Conservation (phyloP, 2,329 filamentous ascomycete species). For the Rutstroemia sp. region DNA sequence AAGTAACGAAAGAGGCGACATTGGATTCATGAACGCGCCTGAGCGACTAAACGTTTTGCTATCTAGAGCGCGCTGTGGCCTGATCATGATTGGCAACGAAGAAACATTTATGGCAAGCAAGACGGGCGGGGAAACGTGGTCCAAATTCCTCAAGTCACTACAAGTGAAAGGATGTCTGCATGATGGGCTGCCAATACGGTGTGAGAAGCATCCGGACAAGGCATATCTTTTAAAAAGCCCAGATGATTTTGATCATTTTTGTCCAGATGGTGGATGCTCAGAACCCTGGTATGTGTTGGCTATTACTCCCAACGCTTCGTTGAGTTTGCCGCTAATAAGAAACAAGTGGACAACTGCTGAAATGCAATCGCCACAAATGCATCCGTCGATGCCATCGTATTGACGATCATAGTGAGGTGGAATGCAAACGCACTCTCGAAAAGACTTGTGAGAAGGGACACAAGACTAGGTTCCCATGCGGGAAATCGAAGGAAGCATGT, state of each 20-base stretch:
- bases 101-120: constrained; percentile 54
- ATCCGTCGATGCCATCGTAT: constrained; percentile 54
- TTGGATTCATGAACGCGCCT: constrained; percentile 61
- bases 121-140: constrained; percentile 52
- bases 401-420: constrained; percentile 45
- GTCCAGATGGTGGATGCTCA: constrained; percentile 63
- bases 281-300: constrained; percentile 47
- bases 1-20: constrained; percentile 55
- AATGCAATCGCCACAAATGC: constrained; percentile 54
- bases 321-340: constrained; percentile 8
- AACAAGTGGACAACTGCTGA: constrained; percentile 34
- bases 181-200: constrained; percentile 53
- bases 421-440: constrained; percentile 36
- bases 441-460: constrained; percentile 48
- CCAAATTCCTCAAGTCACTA: constrained; percentile 47
- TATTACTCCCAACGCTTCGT: constrained; percentile 1
- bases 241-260: constrained; percentile 52
- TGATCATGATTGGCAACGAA: constrained; percentile 66
- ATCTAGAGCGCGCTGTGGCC: constrained; percentile 54
- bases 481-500: constrained; percentile 13
- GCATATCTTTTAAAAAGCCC: constrained; percentile 39
- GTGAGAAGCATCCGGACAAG: constrained; percentile 50
- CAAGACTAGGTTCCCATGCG: constrained; percentile 39
- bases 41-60: constrained; percentile 65
- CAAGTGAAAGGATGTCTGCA: constrained; percentile 44